phyloP scores from a whole-genome alignment of 495 filamentous ascomycete genomes.

The Jackrogersella multiformis region DNA sequence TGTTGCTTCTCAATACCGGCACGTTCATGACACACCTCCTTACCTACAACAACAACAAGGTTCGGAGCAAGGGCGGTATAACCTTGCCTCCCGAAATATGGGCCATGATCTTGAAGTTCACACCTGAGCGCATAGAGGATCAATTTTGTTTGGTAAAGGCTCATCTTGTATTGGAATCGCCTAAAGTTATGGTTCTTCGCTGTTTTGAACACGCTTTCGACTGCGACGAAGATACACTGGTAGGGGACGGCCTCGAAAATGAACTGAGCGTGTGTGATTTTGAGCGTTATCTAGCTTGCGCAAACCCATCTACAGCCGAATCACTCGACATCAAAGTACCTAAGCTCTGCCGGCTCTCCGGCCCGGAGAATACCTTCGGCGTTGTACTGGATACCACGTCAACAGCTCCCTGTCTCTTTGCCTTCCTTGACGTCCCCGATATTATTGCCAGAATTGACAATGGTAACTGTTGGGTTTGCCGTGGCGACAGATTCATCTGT shows the following conservation, averaged over 20 bases:
- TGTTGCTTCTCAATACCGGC: neutral
- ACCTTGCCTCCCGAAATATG: conserved; percentile 14
- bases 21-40: conserved; percentile 12
- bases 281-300: conserved; percentile 3
- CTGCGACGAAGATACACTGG: too few species aligned
- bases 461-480: conserved; percentile 14
- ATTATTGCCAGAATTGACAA: conserved; percentile 4
- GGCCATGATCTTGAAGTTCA: conserved; percentile 16
- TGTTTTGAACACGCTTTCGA: conserved; percentile 13
- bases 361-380: conserved; percentile 1
- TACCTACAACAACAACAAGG: neutral
- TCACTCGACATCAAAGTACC: neutral
- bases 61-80: conserved; percentile 25
- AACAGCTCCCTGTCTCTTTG: conserved; percentile 9
- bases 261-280: neutral
- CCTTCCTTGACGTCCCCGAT: conserved; percentile 8
- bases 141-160: neutral
- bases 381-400: conserved; percentile 13
- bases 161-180: too few species aligned
- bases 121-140: neutral
- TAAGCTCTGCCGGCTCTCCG: conserved; percentile 7
- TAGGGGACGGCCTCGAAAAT: neutral
- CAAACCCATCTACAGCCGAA: conserved; percentile 1
- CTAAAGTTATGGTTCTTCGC: conserved; percentile 9
- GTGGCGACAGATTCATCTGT: conserved; percentile 12